Evolutionary conservation across 805 yeast species (phyloP).

Genomic region (Candida berthetii): DNA sequence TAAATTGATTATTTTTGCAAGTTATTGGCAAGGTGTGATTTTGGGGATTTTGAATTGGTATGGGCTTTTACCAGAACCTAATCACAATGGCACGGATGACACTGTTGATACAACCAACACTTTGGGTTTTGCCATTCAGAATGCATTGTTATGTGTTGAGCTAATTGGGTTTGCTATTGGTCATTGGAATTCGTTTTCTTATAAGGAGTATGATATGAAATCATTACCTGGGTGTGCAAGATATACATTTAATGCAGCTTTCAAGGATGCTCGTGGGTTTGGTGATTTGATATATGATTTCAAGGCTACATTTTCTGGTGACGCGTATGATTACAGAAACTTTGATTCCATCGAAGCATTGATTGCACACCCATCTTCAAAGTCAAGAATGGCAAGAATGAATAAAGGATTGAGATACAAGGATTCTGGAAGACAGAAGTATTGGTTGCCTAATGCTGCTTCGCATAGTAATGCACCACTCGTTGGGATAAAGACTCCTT

Average conservation of each 20-base stretch:
- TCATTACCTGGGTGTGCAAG: slow-evolving; percentile 66
- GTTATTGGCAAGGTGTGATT: slow-evolving; percentile 88
- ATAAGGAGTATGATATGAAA: slow-evolving; percentile 58
- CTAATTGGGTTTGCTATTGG: slow-evolving; percentile 80
- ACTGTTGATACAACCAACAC: slow-evolving; percentile 17
- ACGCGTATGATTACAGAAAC: slow-evolving; percentile 69
- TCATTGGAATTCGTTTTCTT: slow-evolving; percentile 85
- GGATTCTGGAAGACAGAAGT: slow-evolving; percentile 70
- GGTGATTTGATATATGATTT: slow-evolving; percentile 81
- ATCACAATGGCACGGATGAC: slow-evolving; percentile 16
- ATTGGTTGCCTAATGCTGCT: slow-evolving; percentile 47
- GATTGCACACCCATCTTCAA: slow-evolving; percentile 62
- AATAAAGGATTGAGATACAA: slow-evolving; percentile 80
- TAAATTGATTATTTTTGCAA: slow-evolving; percentile 89
- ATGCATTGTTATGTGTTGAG: slow-evolving; percentile 75
- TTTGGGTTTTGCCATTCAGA: slow-evolving; percentile 61
- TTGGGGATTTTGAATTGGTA: slow-evolving; percentile 46
- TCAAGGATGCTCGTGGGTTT: slow-evolving; percentile 69
- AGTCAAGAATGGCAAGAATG: slow-evolving; percentile 59
- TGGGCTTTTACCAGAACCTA: slow-evolving; percentile 26
- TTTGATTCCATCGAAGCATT: slow-evolving; percentile 77
- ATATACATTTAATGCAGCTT: slow-evolving; percentile 52
- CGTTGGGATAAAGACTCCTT: neutral
- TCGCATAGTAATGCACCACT: neutral
- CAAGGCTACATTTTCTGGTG: slow-evolving; percentile 59